Percentiles rank a stretch among this genome's conserved stretches.
Conservation (phyloP, 768 basidiomycete species). For the Rhizopogon vesiculosus region DNA sequence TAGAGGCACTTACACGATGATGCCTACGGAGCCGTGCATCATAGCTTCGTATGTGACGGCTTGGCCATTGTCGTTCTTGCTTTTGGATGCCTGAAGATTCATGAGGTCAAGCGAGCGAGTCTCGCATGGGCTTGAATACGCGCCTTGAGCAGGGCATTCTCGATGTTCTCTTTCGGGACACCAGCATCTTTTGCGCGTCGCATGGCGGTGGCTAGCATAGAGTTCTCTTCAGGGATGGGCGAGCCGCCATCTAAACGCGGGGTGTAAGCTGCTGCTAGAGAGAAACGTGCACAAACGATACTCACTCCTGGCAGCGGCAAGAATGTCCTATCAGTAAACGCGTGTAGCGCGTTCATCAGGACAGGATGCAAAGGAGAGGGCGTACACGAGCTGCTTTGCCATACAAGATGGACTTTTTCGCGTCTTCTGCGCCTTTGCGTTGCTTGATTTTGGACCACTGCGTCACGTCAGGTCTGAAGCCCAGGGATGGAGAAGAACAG, state of each 20-base stretch:
- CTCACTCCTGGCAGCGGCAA: slow-evolving; percentile 56
- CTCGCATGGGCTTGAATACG: not conserved
- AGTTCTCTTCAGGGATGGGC: slow-evolving; percentile 48
- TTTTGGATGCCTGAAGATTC: slow-evolving; percentile 34
- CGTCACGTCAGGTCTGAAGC: slow-evolving; percentile 1
- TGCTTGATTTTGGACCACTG: slow-evolving; percentile 80
- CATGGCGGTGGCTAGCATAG: slow-evolving; percentile 47
- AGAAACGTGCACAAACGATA: not conserved
- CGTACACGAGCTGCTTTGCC: slow-evolving; percentile 52
- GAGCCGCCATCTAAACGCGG: slow-evolving; percentile 48
- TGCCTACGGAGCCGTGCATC: slow-evolving; percentile 50
- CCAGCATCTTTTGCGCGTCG: slow-evolving; percentile 52
- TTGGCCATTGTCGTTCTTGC: slow-evolving; percentile 45
- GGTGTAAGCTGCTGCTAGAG: not conserved
- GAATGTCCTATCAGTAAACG: slow-evolving; percentile 45
- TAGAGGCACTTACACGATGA: slow-evolving; percentile 50
- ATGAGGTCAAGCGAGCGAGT: not conserved
- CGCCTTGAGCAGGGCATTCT: slow-evolving; percentile 56
- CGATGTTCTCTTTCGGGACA: slow-evolving; percentile 68
- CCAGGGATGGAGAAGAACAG: not conserved
- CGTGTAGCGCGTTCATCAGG: slow-evolving; percentile 1
- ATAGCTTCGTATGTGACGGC: slow-evolving; percentile 58
- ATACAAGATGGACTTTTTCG: slow-evolving; percentile 54
- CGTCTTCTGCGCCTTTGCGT: slow-evolving; percentile 61
- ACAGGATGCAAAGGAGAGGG: not conserved